Percentiles rank a stretch among this genome's conserved stretches.
Conservation (phyloP, 768 basidiomycete genomes). For the Lactarius indigo region DNA sequence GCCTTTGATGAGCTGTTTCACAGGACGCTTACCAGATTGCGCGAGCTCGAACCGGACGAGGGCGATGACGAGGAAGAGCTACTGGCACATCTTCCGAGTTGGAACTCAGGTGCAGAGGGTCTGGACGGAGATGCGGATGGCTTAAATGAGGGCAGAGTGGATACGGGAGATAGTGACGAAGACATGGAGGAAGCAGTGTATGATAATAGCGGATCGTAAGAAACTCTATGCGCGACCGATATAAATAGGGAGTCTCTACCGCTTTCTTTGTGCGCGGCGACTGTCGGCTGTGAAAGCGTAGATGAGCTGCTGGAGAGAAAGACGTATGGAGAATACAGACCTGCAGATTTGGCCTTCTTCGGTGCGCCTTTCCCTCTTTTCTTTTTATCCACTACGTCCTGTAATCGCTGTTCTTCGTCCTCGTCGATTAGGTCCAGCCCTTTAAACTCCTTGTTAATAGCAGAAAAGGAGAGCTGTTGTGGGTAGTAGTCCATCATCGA, state of each 20-base stretch:
- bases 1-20: slow-evolving; percentile 63
- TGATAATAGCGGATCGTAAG: not conserved
- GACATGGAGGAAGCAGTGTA: slow-evolving; percentile 14
- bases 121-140: not conserved
- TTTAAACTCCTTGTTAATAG: slow-evolving; percentile 37
- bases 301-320: not conserved
- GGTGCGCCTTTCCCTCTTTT: slow-evolving; percentile 81
- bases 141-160: not conserved
- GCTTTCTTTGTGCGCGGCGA: slow-evolving; percentile 47
- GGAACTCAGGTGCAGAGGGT: not conserved
- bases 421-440: slow-evolving; percentile 51
- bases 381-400: slow-evolving; percentile 64
- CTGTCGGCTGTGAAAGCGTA: slow-evolving; percentile 43
- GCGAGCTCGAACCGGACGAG: slow-evolving; percentile 28
- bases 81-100: slow-evolving; percentile 6
- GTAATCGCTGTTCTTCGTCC: slow-evolving; percentile 61
- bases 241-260: slow-evolving; percentile 25
- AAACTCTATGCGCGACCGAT: not conserved
- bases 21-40: slow-evolving; percentile 58
- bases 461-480: slow-evolving; percentile 49
- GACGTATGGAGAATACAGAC: slow-evolving; percentile 38
- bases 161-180: not conserved
- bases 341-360: slow-evolving; percentile 69
- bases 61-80: slow-evolving; percentile 14
- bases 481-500: slow-evolving; percentile 87